A percentile compares a stretch with the other conserved stretches of the same genome.
phyloP scores from a whole-genome alignment of 2,329 filamentous ascomycete genomes.

The Penicillium sp. region DNA sequence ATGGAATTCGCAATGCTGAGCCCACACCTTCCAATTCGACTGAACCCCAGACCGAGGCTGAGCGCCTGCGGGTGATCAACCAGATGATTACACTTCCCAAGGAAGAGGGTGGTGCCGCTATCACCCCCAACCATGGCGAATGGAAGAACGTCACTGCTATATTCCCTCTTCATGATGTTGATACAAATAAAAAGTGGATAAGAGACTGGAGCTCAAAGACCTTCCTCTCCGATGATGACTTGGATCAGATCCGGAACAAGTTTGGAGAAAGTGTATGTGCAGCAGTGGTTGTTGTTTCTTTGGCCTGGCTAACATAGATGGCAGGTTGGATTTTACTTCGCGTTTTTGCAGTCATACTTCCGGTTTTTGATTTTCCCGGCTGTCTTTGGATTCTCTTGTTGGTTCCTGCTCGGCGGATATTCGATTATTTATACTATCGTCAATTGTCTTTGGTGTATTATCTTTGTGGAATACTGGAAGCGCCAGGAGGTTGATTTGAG shows the following conservation, averaged over 20 bases:
- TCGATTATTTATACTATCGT: slow-evolving; percentile 78
- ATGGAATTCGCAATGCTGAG: slow-evolving; percentile 77
- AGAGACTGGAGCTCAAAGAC: slow-evolving; percentile 65
- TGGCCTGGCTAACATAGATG: background rate
- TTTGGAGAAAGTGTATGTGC: slow-evolving; percentile 63
- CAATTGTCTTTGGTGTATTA: slow-evolving; percentile 78
- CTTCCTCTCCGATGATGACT: slow-evolving; percentile 57
- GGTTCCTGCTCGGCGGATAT: slow-evolving; percentile 79
- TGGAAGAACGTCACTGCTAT: slow-evolving; percentile 74
- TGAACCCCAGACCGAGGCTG: slow-evolving; percentile 83
- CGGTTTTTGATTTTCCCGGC: slow-evolving; percentile 80
- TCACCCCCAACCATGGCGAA: slow-evolving; percentile 66
- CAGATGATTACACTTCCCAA: slow-evolving; percentile 74
- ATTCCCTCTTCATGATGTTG: slow-evolving; percentile 77
- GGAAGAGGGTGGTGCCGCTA: slow-evolving; percentile 75
- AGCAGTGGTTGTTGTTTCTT: background rate
- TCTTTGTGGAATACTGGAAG: slow-evolving; percentile 97
- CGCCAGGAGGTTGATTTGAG: slow-evolving; percentile 85
- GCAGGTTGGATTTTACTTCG: slow-evolving; percentile 89
- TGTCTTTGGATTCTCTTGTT: slow-evolving; percentile 73
- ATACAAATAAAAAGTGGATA: slow-evolving; percentile 75
- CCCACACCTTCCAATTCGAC: slow-evolving; percentile 70
- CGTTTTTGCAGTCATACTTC: slow-evolving; percentile 93
- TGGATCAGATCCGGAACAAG: slow-evolving; percentile 72
- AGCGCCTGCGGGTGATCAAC: slow-evolving; percentile 83